A percentile compares a stretch with the other conserved stretches of the same genome.
phyloP scores from a whole-genome alignment of 495 filamentous ascomycete genomes.

The Aspergillus leporis region DNA sequence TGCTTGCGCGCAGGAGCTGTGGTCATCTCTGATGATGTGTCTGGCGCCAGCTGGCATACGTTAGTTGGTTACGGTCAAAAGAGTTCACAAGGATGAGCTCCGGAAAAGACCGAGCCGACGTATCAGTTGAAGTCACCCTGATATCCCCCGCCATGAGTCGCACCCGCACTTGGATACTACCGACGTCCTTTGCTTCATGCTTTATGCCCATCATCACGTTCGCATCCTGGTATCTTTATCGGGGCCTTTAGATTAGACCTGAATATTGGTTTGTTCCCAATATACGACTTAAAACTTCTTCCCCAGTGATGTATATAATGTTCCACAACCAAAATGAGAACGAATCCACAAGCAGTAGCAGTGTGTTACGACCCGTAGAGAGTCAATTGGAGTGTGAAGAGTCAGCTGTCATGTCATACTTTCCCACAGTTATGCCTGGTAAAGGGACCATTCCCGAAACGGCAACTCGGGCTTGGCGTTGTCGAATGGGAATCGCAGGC shows the following conservation, averaged over 20 bases:
- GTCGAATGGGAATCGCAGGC: conserved; percentile 6
- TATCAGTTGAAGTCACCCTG: not conserved
- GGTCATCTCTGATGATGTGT: conserved; percentile 10
- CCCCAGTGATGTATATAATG: conserved; percentile 22
- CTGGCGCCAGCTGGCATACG: not conserved
- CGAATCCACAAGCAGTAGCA: not conserved
- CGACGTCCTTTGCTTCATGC: conserved; percentile 4
- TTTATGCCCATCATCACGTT: conserved; percentile 3
- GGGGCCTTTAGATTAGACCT: not conserved
- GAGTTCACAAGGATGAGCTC: not conserved
- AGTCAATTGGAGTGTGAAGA: no score
- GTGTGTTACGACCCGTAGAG: not conserved
- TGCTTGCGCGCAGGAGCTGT: conserved; percentile 4
- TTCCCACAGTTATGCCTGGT: no score
- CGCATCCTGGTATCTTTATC: not conserved
- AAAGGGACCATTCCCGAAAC: conserved; percentile 4
- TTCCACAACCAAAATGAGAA: conserved; percentile 9
- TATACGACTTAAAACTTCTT: not conserved
- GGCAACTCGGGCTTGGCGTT: conserved; percentile 14
- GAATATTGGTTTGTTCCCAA: not conserved
- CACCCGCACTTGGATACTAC: conserved; percentile 1
- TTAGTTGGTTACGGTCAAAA: not conserved
- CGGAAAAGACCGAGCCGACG: not conserved
- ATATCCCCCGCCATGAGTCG: conserved; percentile 1
- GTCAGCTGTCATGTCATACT: no score